phyloP scores from a whole-genome alignment of 2,329 filamentous ascomycete species.

The Trichoderma cornu-damae region DNA sequence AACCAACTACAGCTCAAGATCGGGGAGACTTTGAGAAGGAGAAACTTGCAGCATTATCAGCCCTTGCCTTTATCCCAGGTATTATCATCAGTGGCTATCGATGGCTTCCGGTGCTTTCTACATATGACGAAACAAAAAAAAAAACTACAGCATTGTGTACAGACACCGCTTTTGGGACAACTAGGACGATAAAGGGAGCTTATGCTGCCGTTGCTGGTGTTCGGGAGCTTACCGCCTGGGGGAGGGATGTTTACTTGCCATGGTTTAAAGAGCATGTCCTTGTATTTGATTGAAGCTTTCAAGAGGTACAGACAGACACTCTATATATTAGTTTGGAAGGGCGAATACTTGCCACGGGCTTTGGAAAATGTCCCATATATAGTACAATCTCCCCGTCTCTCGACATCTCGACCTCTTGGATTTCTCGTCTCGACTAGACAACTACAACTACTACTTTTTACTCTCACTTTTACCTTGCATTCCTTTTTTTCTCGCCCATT shows the following conservation, averaged over 20 bases:
- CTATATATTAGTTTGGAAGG: not conserved
- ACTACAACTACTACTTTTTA: too few species aligned
- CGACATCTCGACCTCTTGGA: too few species aligned
- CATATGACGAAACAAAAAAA: conserved; percentile 19
- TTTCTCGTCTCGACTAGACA: too few species aligned
- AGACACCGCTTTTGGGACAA: conserved; percentile 22
- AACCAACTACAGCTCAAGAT: not conserved
- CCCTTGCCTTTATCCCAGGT: conserved; percentile 21
- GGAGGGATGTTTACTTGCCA: conserved; percentile 20
- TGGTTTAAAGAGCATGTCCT: conserved; percentile 19
- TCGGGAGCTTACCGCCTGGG: conserved; percentile 19
- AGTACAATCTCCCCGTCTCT: too few species aligned
- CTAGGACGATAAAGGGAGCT: conserved; percentile 17
- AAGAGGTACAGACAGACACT: not conserved
- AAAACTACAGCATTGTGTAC: conserved; percentile 21
- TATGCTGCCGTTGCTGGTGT: conserved; percentile 23
- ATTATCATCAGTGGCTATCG: conserved; percentile 23
- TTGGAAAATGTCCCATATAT: too few species aligned
- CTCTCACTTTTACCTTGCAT: too few species aligned
- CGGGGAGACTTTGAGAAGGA: not conserved
- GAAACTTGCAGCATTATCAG: not conserved
- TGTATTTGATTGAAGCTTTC: not conserved
- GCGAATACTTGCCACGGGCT: too few species aligned
- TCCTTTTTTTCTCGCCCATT: too few species aligned
- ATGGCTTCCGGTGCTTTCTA: conserved; percentile 24